Conservation (phyloP, 2,329 filamentous ascomycete genomes). For the Metarhizium humberi region DNA sequence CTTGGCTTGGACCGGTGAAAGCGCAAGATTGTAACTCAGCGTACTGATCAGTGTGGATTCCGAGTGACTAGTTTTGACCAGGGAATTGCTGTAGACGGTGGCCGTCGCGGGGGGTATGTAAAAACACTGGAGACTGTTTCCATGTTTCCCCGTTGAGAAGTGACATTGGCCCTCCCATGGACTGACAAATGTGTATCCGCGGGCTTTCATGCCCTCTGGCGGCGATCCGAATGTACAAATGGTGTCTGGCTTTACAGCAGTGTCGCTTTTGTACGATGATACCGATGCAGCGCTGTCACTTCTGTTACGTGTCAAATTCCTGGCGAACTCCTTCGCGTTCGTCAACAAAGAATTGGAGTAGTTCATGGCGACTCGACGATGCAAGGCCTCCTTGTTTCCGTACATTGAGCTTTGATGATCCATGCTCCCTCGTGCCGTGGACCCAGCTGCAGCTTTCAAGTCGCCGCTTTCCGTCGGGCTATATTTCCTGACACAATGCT, state of each 20-base stretch:
- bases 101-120: slow-evolving; percentile 39
- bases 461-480: no score
- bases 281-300: slow-evolving; percentile 22
- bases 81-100: slow-evolving; percentile 29
- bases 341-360: slow-evolving; percentile 42
- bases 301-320: slow-evolving; percentile 25
- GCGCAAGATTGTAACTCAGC: no score
- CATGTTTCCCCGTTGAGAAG: slow-evolving; percentile 69
- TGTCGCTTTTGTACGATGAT: slow-evolving; percentile 11
- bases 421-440: no score
- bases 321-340: slow-evolving; percentile 24
- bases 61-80: slow-evolving; percentile 17
- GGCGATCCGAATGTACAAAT: slow-evolving; percentile 1
- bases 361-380: slow-evolving; percentile 47
- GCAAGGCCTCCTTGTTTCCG: slow-evolving; percentile 25
- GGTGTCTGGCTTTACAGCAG: background rate
- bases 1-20: no score
- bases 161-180: slow-evolving; percentile 85
- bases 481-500: no score
- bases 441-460: no score
- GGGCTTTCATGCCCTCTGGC: slow-evolving; percentile 32
- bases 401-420: no score
- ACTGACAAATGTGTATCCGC: slow-evolving; percentile 69
- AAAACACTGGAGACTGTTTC: slow-evolving; percentile 62
- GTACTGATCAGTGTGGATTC: no score